A percentile compares a stretch with the other conserved stretches of the same genome.
Evolutionary conservation across 805 yeast genomes (phyloP).

Genomic region (Metschnikowia lochheadii): DNA sequence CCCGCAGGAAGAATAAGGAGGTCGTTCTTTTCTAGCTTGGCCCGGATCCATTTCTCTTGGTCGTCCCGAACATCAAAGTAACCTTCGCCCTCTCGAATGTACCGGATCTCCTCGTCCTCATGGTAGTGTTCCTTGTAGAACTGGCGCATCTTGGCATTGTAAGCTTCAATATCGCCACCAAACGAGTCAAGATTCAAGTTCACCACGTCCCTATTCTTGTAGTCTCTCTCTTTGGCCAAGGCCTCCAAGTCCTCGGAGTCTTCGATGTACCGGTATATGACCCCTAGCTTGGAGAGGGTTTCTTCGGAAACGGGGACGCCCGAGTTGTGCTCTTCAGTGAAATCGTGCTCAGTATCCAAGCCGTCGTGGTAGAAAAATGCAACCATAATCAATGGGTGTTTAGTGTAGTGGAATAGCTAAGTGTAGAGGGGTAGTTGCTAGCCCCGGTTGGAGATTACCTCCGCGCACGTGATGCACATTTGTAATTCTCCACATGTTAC

Average conservation of each 20-base stretch:
- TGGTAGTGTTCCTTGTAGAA: slow-evolving; percentile 87
- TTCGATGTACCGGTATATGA: slow-evolving; percentile 53
- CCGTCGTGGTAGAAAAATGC: slow-evolving; percentile 64
- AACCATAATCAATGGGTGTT: slow-evolving; percentile 20
- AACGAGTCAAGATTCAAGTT: slow-evolving; percentile 56
- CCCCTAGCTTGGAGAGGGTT: slow-evolving; percentile 59
- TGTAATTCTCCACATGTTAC: not conserved
- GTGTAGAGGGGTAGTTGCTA: not conserved
- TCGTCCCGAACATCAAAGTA: slow-evolving; percentile 80
- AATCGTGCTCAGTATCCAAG: slow-evolving; percentile 47
- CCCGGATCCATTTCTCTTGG: slow-evolving; percentile 69
- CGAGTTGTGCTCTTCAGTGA: slow-evolving; percentile 68
- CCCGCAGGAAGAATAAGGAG: slow-evolving; percentile 82
- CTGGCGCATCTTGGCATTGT: slow-evolving; percentile 58
- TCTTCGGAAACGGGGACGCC: slow-evolving; percentile 54
- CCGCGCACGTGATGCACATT: slow-evolving; percentile 2
- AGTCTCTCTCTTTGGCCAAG: slow-evolving; percentile 65
- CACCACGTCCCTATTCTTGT: slow-evolving; percentile 77
- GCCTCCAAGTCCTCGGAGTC: slow-evolving; percentile 53
- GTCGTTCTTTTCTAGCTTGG: slow-evolving; percentile 60
- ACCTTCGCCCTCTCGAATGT: slow-evolving; percentile 85
- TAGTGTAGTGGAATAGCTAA: not conserved
- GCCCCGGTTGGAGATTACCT: not conserved
- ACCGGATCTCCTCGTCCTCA: slow-evolving; percentile 95
- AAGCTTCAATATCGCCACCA: slow-evolving; percentile 51